Conservation (phyloP, 1,284 basidiomycete genomes). For the Boletus sp. region DNA sequence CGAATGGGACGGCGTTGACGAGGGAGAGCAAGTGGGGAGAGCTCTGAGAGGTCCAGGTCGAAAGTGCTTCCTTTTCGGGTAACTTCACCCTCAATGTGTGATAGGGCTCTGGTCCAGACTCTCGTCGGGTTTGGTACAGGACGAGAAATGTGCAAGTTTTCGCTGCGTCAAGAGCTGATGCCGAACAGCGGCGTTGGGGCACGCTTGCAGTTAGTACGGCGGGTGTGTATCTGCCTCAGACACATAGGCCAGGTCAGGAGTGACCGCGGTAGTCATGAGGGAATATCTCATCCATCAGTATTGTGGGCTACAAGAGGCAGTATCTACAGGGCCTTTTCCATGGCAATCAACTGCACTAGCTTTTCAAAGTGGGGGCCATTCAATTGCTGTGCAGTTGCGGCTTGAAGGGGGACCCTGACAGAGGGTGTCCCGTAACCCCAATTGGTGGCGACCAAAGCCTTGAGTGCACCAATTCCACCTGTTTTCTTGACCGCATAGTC, state of each 20-base stretch:
- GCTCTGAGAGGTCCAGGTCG: no score
- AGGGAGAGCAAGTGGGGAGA: no score
- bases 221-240: no score
- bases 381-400: constrained; percentile 36
- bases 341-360: constrained; percentile 55
- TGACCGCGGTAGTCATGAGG: neutral
- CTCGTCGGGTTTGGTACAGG: no score
- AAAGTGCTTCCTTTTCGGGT: no score
- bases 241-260: neutral
- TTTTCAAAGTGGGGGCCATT: constrained; percentile 30
- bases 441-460: constrained; percentile 63
- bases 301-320: constrained; percentile 1
- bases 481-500: constrained; percentile 72
- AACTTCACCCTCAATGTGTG: no score
- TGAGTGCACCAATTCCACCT: constrained; percentile 68
- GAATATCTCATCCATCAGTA: neutral
- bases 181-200: no score
- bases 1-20: neutral
- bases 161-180: no score
- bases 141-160: no score
- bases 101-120: no score
- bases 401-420: constrained; percentile 58
- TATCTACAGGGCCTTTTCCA: constrained; percentile 54
- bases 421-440: constrained; percentile 64
- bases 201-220: no score